Evolutionary conservation across 2,329 filamentous ascomycete genomes (phyloP), one percentile per base, ranked within the genome.

Genomic region (Aureobasidium sp.): DNA sequence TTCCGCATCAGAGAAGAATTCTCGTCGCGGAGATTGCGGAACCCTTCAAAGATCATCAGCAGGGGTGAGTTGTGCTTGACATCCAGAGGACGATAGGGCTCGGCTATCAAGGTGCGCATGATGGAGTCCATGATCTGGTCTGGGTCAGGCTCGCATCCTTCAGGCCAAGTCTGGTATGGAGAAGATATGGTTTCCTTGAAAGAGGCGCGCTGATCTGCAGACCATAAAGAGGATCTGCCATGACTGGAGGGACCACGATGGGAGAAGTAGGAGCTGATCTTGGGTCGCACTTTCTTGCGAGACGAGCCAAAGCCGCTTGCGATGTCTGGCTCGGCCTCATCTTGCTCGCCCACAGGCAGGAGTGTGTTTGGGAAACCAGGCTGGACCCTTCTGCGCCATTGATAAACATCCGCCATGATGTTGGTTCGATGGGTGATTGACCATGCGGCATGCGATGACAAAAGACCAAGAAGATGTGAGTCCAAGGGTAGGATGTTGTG

Each of bases 21-120:
- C 48, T 75, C 69, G 13, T 73, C 71, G 41, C 67, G 66, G 7
- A 75, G 49, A 32, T 72, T 69, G 30, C 73, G 67, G 63, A 75
- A 77, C 34, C 72, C 70, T 58, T 78, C 77, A 45, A 78, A 76
- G 21, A 79, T 70, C n/a, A 70, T 69, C 47, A 78, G 70, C 1
- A 79, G 64, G 1, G 71, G 70, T 61, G 70, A 73, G 62, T 74
- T 75, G 65, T 75, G 69, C 36, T 66, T 64, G 8, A 67, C 42
- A 29, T 70, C 69, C 9, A 74, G 68, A 7, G 61, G 57, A 8
- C 63, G 59, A 48, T 70, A 68, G 2, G 72, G 71, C 14, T 67
- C 59, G 16, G 66, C 54, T 66, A 74, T 67, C 16, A 74, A 54
- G 8, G 64, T 64, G 49, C 68, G 68, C 67, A 71, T 69, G 13